Evolutionary conservation across 371 early-diverging fungal species (phyloP), one percentile per base, ranked within the genome.

Genomic region (Mortierella sp.): DNA sequence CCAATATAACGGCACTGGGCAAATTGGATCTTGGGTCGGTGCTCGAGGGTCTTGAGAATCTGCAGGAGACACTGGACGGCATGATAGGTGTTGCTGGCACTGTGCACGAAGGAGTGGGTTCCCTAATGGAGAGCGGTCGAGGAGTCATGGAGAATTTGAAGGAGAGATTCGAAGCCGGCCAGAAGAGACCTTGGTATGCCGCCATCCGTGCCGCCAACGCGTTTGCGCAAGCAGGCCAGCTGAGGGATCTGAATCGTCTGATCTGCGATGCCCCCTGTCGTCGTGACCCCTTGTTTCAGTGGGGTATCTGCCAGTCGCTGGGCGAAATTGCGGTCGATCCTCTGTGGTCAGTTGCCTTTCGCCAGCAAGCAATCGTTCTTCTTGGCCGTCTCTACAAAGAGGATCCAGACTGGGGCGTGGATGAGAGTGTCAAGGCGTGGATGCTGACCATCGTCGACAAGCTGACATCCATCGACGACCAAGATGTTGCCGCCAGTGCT

Each of bases 241-340:
- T 55, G 72, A 27, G 11, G 32, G 54, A 72, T 21, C 32, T 32
- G 32, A 32, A 32, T 32, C 32, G 2, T 32, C 32, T 32, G 32
- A 32, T 32, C 32, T 32, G 32, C 32, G 32, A 32, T 1, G 32
- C 32, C 32, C 32, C 32, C 32, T 32, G 32, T 32, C 32, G 32
- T 32, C 32, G 32, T 2, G 32, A 32, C 2, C 32, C 32, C 32
- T 32, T 32, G 32, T 32, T 32, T 32, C 29, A 71, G 29, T 71
- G 72, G 72, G 49, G 72, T 1, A 29, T 71, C 49, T 49, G 72
- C 48, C 72, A 71, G 48, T 27, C 49, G 49, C 29, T 71, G 16
- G 72, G 72, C 18, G 54, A 72, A 55, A 72, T 72, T 8, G 41
- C 72, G 2, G 4, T 35, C 21, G 38, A 72, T 32, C 3, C 54